Evolutionary conservation across 441 rosid genomes (phyloP), one percentile per base, ranked within the genome.

Genomic region (Arabidopsis lyrata): DNA sequence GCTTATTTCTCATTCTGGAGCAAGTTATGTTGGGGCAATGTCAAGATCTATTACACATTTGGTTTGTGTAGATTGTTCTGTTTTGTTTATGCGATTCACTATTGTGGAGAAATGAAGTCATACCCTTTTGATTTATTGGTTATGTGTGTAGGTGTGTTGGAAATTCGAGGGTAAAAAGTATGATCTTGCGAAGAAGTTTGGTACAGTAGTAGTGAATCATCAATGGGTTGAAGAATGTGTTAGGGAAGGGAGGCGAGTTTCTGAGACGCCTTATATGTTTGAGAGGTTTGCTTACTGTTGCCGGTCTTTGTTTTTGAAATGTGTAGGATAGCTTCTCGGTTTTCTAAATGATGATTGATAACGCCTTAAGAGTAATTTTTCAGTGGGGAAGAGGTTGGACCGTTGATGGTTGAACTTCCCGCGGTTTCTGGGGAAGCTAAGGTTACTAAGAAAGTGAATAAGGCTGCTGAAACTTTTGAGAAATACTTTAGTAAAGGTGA

Each of bases 171-270:
- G 99, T 2, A 80, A 71, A 65, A 95, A 95, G 73, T 88, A 87
- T 24, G 70, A 78, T 29, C 88, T 91, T 50, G 92, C 97, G 1
- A 86, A 76, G 76, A 86, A 86, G 76, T 90, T 91, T 0, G 59
- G 58, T 56, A 82, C 87, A 1, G 63, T 59, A 27, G 68, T 91
- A 2, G 95, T 95, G 1, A 93, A 93, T 70, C 98, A 95, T 77
- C 84, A 77, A 35, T 95, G 99, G 99, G 71, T 91, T 0, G 96
- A 93, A 82, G 94, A 90, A 62, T 95, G 98, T 34, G 27, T 88
- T 32, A 88, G 75, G 84, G 73, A 86, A 81, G 86, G 91, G 50
- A 84, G 76, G 61, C 90, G 86, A 75, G 83, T 91, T 41, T 80
- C 88, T 0, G 98, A 91, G 77, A 66, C 53, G 14, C 89, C 92